Evolutionary conservation across 2,329 filamentous ascomycete genomes (phyloP), one percentile per base, ranked within the genome.

Genomic region (Hymenotorrendiella dingleyae): DNA sequence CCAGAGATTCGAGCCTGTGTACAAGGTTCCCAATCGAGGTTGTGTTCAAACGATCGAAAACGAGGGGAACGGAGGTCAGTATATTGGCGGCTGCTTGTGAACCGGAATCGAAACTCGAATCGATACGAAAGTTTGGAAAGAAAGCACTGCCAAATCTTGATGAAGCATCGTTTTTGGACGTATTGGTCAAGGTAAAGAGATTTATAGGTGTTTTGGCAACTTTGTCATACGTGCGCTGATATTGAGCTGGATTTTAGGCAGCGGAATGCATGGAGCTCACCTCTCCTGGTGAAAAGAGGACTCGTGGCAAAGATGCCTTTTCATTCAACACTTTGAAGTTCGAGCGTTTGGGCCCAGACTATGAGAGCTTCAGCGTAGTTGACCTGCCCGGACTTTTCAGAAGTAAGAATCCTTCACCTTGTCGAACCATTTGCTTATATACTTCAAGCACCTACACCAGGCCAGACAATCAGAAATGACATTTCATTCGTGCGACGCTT

Each of bases 311-410:
- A n/a, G n/a, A n/a, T n/a, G n/a, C 41, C 23, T 48, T 37, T 37
- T 43, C 23, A 40, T 46, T 46, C 26, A 50, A 54, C 36, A 36
- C 52, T 17, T 40, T 55, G 7, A 42, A 40, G n/a, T 42, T 55
- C 20, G 53, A 55, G 42, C 14, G 54, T 2, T 29, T 21, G 5
- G 53, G 53, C 16, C 49, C 74, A 0, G 55, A 66, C 2, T 63
- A 65, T 14, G 68, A 69, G 1, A 68, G 76, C 17, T 62, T 81
- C 22, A 80, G 75, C 0, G 64, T 81, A 23, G 74, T 82, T 6
- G 76, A 81, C 53, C 62, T 80, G 1, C 76, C 76, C 0, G 76
- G 76, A 1, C 60, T 82, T 4, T 73, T 78, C 40, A 64, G 70
- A n/a, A 17, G 30, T n/a, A n/a, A n/a, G n/a, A n/a, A n/a, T n/a